Evolutionary conservation across 805 yeast genomes (phyloP), one percentile per base, ranked within the genome.

Genomic region (Hanseniaspora vineae): DNA sequence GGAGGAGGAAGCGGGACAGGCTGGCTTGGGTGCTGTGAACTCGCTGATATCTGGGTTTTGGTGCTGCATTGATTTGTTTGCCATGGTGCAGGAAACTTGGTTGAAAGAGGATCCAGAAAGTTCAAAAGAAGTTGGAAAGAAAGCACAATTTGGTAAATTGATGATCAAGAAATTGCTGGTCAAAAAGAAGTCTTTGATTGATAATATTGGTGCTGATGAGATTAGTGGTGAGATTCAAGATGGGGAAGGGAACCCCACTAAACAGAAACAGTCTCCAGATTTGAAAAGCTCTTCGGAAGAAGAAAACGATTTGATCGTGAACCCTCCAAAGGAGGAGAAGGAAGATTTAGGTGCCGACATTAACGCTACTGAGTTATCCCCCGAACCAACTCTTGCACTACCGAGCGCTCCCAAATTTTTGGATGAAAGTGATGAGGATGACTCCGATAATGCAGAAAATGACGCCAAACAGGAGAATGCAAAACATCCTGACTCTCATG

Each of bases 1-100:
- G 37, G 2, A 79, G 72, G 31, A 65, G 60, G 48, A 73, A 66
- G 46, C 71, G 29, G 29, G 29, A 23, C 29, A 23, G 6, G 29
- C 6, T 82, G 55, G 55, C 45, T n/a, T 33, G 15, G 37, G 37
- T 13, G 11, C 37, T n/a, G 14, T 33, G 37, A 33, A 35, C 18
- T 54, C 50, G 35, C 46, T 64, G 44, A 56, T 46, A 20, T 51
- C 58, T 19, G 62, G 59, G 1, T 47, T 63, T n/a, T 61, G 65
- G 66, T 62, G 66, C 47, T 58, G 64, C 45, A 48, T 19, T 42
- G 44, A 39, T 19, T 35, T 29, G 13, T 39, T 39, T 45, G 23
- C 46, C 2, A 39, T 45, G 19, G 19, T 19, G 17, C 3, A 31
- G 0, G 46, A 46, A 6, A 23, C 20, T n/a, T 33, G 35, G 15